These are phyloP conservation scores for Phytophthora aleatoria DNA, from an alignment of 352 stramenopile genomes.

Conservation along the genomic window DNA sequence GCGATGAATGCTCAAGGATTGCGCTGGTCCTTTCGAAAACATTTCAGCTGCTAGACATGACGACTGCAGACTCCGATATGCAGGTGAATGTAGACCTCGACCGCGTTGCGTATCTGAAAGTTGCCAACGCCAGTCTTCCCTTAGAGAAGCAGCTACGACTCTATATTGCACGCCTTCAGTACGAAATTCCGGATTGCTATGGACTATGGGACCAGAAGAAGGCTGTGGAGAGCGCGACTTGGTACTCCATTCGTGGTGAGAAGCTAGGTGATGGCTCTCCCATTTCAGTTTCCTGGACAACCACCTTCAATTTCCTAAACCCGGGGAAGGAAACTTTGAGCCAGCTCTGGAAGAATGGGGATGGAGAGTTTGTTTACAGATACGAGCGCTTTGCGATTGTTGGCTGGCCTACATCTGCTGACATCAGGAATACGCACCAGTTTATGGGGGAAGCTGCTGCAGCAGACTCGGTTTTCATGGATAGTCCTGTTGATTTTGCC, in stretches of 20 bases:
- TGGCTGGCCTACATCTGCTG: constrained; percentile 2
- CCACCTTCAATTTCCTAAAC: constrained; percentile 11
- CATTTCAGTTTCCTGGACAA: constrained; percentile 1
- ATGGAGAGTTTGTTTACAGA: constrained; percentile 8
- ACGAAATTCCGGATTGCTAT: not conserved
- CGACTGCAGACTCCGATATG: not conserved
- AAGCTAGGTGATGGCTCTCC: constrained; percentile 1
- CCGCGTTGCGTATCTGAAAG: constrained; percentile 2
- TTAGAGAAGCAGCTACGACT: constrained; percentile 8
- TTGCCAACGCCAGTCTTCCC: constrained; percentile 11
- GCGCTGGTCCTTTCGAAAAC: constrained; percentile 8
- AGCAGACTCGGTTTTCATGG: constrained; percentile 8
- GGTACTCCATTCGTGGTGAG: constrained; percentile 14
- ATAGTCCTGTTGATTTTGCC: constrained; percentile 4
- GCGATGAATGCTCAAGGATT: not conserved
- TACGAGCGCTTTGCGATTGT: constrained; percentile 20
- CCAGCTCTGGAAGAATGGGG: constrained; percentile 15
- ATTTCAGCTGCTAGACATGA: constrained; percentile 4
- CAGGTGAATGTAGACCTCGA: constrained; percentile 1
- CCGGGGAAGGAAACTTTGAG: constrained; percentile 10
- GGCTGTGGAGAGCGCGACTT: constrained; percentile 4
- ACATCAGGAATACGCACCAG: constrained; percentile 11
- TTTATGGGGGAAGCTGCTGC: constrained; percentile 13
- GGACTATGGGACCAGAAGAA: constrained; percentile 11
- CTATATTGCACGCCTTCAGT: constrained; percentile 17